These are phyloP conservation scores for Magnaporthiopsis poae DNA, from an alignment of 2,329 filamentous ascomycete species.

Conservation along the genomic window DNA sequence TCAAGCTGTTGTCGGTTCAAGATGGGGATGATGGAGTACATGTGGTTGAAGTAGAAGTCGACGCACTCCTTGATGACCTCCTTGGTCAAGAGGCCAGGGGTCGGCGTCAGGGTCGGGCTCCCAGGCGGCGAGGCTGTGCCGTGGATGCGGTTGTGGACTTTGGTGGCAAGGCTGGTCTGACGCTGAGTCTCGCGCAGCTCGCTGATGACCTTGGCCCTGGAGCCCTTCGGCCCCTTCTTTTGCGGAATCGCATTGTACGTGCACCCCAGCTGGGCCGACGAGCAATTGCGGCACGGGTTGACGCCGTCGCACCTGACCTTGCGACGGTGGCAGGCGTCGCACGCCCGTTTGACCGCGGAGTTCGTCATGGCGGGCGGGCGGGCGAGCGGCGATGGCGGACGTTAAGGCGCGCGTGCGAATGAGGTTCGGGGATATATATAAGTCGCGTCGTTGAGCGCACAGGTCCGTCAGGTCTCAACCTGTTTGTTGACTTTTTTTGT, in stretches of 20 bases:
- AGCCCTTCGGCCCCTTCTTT: slow-evolving; percentile 69
- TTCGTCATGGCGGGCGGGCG: slow-evolving; percentile 28
- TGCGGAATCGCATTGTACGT: slow-evolving; percentile 67
- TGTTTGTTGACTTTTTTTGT: not conserved
- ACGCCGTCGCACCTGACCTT: slow-evolving; percentile 66
- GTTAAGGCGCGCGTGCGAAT: not conserved
- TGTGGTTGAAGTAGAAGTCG: slow-evolving; percentile 58
- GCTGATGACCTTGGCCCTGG: slow-evolving; percentile 64
- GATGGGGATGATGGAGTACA: slow-evolving; percentile 56
- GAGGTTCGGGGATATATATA: not conserved
- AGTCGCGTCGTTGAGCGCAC: not conserved
- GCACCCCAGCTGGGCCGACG: slow-evolving; percentile 55
- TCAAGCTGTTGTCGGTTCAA: slow-evolving; percentile 49
- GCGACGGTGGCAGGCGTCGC: slow-evolving; percentile 61
- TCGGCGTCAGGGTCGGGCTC: slow-evolving; percentile 41
- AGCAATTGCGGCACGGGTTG: slow-evolving; percentile 63
- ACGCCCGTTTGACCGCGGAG: slow-evolving; percentile 50
- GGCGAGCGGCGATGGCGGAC: too few relatives aligned
- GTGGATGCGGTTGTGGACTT: slow-evolving; percentile 51
- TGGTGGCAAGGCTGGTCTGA: slow-evolving; percentile 53
- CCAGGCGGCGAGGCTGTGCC: slow-evolving; percentile 40
- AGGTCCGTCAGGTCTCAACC: not conserved
- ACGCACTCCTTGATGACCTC: slow-evolving; percentile 58
- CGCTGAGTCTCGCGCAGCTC: slow-evolving; percentile 61
- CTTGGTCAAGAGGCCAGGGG: slow-evolving; percentile 48